Base-by-base conservation (phyloP, 331 rosid genomes). In the Phaseolus coccineus region DNA sequence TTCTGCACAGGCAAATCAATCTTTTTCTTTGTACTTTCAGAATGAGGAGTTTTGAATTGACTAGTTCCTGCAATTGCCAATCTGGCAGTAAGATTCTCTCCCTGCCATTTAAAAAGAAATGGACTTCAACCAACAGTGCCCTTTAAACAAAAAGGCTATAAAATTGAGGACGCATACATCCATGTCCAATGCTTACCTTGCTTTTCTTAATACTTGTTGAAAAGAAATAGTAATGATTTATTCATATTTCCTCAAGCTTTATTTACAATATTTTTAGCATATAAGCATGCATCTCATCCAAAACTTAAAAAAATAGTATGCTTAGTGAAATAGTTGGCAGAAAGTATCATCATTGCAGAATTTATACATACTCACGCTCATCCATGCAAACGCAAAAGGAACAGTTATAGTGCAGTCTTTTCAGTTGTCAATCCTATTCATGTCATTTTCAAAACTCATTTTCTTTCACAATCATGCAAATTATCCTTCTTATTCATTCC, bases 1-100 rank as follows among this genome's bases (percentile, higher is more conserved):
- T 93, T 95, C 90, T 93, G 97, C 83, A 96, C 89, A 0, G 96
- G 99, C 68, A 93, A 85, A 81, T 93, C 98, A 79, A 90, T 82
- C 88, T 69, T 91, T 86, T 87, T 93, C 88, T 89, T 90, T 28
- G 28, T 56, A 61, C 77, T 83, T 74, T 84, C 97, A 71, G 89
- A 80, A 79, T 85, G 83, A 47, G 80, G 47, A 33, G 79, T 82
- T 82, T 89, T 87, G 51, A 80, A 55, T 74, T 77, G 88, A 79
- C 71, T 84, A 74, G 84, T 79, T 76, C 64, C 83, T 55, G 50
- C 80, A 64, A 51, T 77, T 59, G 82, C 72, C 28, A 75, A 53
- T 58, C 63, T 77, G 53, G 71, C 74, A 74, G 63, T 62, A 50
- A 75, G 72, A 56, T 66, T 84, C 82, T 81, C 84, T 77, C 76